Conservation (phyloP, 1,284 basidiomycete genomes). For the Boletellus deceptivus region DNA sequence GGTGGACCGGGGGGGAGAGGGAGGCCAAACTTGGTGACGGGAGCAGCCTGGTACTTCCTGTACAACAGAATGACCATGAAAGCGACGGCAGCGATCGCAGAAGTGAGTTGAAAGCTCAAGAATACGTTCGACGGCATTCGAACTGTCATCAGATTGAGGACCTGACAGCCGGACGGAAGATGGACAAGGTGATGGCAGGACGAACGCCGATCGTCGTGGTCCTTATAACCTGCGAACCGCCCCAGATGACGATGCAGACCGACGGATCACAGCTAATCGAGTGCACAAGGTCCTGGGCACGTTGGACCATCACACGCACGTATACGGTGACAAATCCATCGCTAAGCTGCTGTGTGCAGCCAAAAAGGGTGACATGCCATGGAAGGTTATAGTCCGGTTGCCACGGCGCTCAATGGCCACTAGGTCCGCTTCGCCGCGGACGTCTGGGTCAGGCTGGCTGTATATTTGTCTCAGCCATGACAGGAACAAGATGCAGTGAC, state of each 20-base stretch:
- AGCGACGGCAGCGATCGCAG: neutral
- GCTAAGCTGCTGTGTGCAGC: neutral
- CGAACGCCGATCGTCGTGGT: neutral
- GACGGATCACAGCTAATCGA: neutral
- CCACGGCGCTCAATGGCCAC: neutral
- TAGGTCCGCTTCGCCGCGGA: slow-evolving; percentile 1
- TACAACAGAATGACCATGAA: neutral
- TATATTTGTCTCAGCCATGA: neutral
- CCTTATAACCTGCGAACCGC: neutral
- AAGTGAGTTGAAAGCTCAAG: neutral
- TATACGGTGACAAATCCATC: neutral
- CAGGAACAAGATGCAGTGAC: neutral
- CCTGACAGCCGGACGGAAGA: neutral
- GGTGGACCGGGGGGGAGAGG: slow-evolving; percentile 24
- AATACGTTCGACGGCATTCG: neutral
- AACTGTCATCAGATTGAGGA: neutral
- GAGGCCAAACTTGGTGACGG: slow-evolving; percentile 1
- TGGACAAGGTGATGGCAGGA: neutral
- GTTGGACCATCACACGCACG: neutral
- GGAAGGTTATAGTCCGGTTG: neutral
- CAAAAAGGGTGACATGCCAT: neutral
- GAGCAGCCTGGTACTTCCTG: neutral
- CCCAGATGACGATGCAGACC: neutral
- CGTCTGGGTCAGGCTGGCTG: neutral
- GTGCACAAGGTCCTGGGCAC: neutral